These are phyloP conservation scores for Ophiostoma perfectum DNA, from an alignment of 2,329 filamentous ascomycete species.

Conservation along the genomic window DNA sequence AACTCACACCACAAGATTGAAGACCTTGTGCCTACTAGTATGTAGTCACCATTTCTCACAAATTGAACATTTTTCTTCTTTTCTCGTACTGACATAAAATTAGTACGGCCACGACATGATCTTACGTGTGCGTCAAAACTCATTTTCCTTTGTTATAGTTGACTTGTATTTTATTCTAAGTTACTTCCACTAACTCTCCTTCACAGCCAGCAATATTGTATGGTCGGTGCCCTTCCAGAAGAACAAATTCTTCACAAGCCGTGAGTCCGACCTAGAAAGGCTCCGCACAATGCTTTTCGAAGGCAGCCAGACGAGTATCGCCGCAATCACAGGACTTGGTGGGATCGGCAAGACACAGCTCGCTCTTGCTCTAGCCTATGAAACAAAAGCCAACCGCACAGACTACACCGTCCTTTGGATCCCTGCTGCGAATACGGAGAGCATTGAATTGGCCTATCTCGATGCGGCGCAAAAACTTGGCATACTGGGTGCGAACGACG, in stretches of 20 bases:
- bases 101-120: too few species aligned
- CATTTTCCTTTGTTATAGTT: too few species aligned
- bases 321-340: constrained; percentile 32
- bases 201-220: too few species aligned
- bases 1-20: too few species aligned
- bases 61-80: too few species aligned
- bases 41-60: too few species aligned
- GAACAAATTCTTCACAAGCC: constrained; percentile 19
- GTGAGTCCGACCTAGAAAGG: constrained; percentile 23
- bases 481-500: constrained; percentile 32
- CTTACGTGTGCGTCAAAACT: too few species aligned
- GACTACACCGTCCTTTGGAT: constrained; percentile 42
- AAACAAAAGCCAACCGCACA: constrained; percentile 23
- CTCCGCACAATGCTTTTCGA: constrained; percentile 25
- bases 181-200: too few species aligned
- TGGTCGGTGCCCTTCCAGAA: too few species aligned
- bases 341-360: constrained; percentile 39
- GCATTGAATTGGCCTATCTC: constrained; percentile 35
- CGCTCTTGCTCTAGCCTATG: constrained; percentile 31
- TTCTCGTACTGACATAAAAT: too few species aligned
- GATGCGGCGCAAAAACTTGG: constrained; percentile 32
- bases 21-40: too few species aligned
- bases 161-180: too few species aligned
- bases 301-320: constrained; percentile 29
- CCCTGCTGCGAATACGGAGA: constrained; percentile 29